Conservation (phyloP, 371 early-diverging fungal species). For the Saksenaea vasiformis region DNA sequence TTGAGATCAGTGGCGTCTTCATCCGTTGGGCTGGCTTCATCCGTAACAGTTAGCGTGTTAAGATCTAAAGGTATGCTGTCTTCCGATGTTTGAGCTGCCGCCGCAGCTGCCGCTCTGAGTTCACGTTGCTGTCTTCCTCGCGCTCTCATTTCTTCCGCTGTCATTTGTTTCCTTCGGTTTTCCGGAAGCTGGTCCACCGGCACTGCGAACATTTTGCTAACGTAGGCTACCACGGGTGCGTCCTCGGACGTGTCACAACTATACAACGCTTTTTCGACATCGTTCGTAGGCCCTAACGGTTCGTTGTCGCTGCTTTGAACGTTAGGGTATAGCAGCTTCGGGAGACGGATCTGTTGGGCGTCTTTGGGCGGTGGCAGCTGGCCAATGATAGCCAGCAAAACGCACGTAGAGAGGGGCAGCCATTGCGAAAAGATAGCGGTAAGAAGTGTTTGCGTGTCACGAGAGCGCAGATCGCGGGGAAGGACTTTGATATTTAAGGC, state of each 20-base stretch:
- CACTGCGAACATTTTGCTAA: slow-evolving; percentile 93
- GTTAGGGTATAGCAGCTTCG: slow-evolving; percentile 74
- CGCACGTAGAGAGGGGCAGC: slow-evolving; percentile 79
- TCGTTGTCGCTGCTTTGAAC: slow-evolving; percentile 38
- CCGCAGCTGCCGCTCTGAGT: slow-evolving; percentile 30
- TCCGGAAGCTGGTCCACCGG: slow-evolving; percentile 76
- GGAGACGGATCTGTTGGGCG: slow-evolving; percentile 83
- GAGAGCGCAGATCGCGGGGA: slow-evolving; percentile 86
- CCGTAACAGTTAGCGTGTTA: slow-evolving; percentile 25
- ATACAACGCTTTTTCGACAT: slow-evolving; percentile 64
- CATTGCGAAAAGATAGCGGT: slow-evolving; percentile 83
- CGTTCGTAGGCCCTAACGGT: slow-evolving; percentile 49
- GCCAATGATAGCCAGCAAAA: slow-evolving; percentile 82
- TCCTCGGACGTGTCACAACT: slow-evolving; percentile 55
- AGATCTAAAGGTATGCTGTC: slow-evolving; percentile 31
- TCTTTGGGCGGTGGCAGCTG: slow-evolving; percentile 84
- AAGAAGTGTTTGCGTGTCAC: slow-evolving; percentile 78
- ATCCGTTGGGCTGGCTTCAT: slow-evolving; percentile 32
- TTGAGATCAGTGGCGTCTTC: slow-evolving; percentile 27
- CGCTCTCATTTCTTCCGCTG: slow-evolving; percentile 93
- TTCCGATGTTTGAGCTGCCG: slow-evolving; percentile 2
- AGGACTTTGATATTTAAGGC: slow-evolving; percentile 84
- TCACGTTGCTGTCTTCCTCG: slow-evolving; percentile 61
- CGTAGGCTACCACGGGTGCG: slow-evolving; percentile 78
- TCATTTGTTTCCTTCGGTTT: slow-evolving; percentile 65